Evolutionary conservation across 257 asterid genomes (phyloP).

Genomic region (Solanum commersonii): DNA sequence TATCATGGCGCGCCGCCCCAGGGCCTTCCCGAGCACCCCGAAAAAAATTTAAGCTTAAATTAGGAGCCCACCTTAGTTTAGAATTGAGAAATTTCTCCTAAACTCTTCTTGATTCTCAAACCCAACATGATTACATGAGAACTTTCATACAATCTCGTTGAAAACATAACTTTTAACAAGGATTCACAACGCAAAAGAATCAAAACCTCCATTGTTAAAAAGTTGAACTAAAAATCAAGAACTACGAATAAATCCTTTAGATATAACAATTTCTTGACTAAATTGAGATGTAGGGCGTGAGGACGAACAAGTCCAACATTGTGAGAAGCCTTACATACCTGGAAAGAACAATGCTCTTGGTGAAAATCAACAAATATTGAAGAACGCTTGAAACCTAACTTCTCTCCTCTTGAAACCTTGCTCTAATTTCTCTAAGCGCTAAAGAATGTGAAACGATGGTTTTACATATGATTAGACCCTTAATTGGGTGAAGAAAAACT

Average conservation of each 20-base stretch:
- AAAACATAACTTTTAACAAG: background rate
- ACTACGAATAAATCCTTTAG: background rate
- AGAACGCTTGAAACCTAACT: background rate
- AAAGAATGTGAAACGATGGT: background rate
- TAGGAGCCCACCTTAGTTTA: background rate
- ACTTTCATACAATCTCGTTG: background rate
- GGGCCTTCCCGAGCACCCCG: rapidly evolving
- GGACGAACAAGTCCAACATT: background rate
- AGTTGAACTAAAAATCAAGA: background rate
- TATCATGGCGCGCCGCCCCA: background rate
- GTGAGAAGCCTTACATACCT: background rate
- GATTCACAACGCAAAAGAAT: background rate
- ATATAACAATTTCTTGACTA: too few species aligned
- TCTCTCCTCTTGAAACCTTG: background rate
- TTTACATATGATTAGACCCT: background rate
- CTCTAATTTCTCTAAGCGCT: background rate
- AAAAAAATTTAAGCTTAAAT: background rate
- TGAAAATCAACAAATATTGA: too few species aligned
- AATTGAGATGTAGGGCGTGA: background rate
- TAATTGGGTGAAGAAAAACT: background rate
- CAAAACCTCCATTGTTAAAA: background rate
- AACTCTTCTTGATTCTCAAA: background rate
- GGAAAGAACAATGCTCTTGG: background rate
- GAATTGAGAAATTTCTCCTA: background rate
- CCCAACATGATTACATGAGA: background rate